Percentiles rank a stretch among this genome's conserved stretches.
Evolutionary conservation across 306 rosid species (phyloP).

Genomic region (Cicer yamashitae): DNA sequence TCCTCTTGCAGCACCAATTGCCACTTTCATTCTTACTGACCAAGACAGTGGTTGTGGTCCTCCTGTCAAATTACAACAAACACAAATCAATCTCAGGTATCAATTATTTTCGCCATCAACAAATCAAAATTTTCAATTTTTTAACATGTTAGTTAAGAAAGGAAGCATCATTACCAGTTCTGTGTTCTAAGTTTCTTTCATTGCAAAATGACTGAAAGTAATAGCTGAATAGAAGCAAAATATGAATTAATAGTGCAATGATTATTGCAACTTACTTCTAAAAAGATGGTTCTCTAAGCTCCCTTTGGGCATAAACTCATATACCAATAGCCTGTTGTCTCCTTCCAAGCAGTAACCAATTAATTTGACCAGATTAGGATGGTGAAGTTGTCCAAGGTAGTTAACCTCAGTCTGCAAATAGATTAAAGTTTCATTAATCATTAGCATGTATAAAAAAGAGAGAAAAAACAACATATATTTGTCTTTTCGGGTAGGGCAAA

Average conservation of each 20-base stretch:
- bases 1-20: constrained; percentile 92
- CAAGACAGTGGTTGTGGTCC: constrained; percentile 92
- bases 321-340: constrained; percentile 86
- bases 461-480: constrained; percentile 6
- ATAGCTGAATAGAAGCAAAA: constrained; percentile 8
- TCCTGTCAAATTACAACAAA: constrained; percentile 59
- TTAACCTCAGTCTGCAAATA: constrained; percentile 89
- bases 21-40: constrained; percentile 91
- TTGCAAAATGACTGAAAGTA: constrained; percentile 1
- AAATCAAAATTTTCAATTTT: constrained; percentile 13
- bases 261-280: constrained; percentile 65
- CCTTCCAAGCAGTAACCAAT: constrained; percentile 95
- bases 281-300: constrained; percentile 95
- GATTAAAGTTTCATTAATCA: constrained; percentile 28
- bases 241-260: constrained; percentile 4
- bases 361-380: constrained; percentile 84
- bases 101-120: constrained; percentile 7
- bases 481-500: background rate
- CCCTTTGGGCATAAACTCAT: constrained; percentile 95
- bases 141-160: constrained; percentile 17
- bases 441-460: constrained; percentile 23
- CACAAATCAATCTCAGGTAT: background rate
- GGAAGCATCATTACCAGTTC: constrained; percentile 3
- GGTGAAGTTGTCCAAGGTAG: constrained; percentile 90
- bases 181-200: constrained; percentile 16